Base-by-base conservation (phyloP, 2,329 filamentous ascomycete species). In the Calonectria hawksworthii region DNA sequence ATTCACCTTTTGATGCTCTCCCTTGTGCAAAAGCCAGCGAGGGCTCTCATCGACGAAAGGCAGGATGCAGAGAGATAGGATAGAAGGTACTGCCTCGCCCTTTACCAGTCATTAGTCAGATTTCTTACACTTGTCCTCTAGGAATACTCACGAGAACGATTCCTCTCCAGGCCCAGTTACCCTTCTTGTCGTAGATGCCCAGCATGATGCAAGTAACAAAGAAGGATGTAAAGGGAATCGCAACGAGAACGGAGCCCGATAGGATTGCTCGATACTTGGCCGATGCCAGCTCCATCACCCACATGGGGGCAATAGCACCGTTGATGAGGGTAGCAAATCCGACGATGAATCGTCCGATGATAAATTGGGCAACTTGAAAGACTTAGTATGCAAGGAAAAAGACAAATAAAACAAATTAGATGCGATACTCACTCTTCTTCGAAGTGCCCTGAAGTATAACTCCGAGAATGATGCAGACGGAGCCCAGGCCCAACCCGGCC, bases 101-200 rank as follows among this genome's bases (percentile, higher is more conserved):
- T 74, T 41, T 34, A 32, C 5, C 8, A 41, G 21, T n/a, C 11
- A 34, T 73, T 54, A 73, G 70, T n/a, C 16, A 30, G n/a, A n/a
- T n/a, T n/a, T n/a, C n/a, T n/a, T n/a, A n/a, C n/a, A n/a, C n/a
- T n/a, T n/a, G n/a, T n/a, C n/a, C n/a, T n/a, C n/a, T n/a, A n/a
- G 32, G 14, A 36, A 36, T 64, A 70, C 72, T 61, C 59, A 70
- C 67, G 13, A 74, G 50, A 41, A 74, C 64, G 26, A 74, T 74
- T 66, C 72, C 72, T 44, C 72, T 74, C 72, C 72, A 74, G 30
- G 56, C 72, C 72, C 72, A 74, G 26, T 74, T 38, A 5, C 59
- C 54, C 50, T 74, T n/a, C 61, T 74, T 70, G 36, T 74, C 59
- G 21, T 66, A 61, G 23, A 74, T 74, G 18, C 72, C 67, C 54